A percentile compares a stretch with the other conserved stretches of the same genome.
These are phyloP conservation scores for Butyriboletus loyo DNA, from an alignment of 768 basidiomycete species.

Conservation along the genomic window DNA sequence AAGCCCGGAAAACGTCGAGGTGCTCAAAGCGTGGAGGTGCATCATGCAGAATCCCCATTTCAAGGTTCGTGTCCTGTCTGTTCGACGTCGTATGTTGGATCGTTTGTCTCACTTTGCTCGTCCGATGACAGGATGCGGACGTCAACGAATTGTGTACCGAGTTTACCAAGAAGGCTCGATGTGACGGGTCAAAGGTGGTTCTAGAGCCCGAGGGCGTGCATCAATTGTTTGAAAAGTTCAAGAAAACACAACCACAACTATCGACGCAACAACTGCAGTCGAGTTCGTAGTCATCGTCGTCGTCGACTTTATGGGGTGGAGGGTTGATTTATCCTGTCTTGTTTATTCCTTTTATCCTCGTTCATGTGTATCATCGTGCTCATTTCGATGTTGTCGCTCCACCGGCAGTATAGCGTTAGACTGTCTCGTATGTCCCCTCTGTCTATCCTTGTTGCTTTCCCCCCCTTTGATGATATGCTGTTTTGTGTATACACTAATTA, in stretches of 20 bases:
- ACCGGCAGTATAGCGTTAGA: background rate
- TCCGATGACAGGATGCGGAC: conserved; percentile 57
- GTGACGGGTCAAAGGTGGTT: conserved; percentile 82
- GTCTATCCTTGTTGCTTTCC: too few relatives aligned
- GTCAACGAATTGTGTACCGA: conserved; percentile 76
- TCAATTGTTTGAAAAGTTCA: conserved; percentile 42
- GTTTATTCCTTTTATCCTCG: conserved; percentile 19
- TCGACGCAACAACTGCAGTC: conserved; percentile 3
- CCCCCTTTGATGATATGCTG: too few relatives aligned
- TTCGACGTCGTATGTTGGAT: background rate
- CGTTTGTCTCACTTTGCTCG: background rate
- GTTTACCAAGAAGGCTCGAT: conserved; percentile 78
- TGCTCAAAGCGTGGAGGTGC: conserved; percentile 74
- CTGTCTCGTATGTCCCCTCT: background rate
- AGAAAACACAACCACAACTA: conserved; percentile 22
- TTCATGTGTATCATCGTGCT: conserved; percentile 15
- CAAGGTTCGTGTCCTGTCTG: conserved; percentile 49
- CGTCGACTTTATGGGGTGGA: background rate
- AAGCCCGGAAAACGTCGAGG: conserved; percentile 73
- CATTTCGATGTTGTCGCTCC: background rate
- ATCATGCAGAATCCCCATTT: conserved; percentile 74
- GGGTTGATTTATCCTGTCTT: conserved; percentile 3
- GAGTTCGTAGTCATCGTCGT: conserved; percentile 13
- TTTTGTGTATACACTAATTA: background rate
- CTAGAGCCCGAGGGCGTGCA: conserved; percentile 50